phyloP scores from a whole-genome alignment of 345 rosid species.

The Populus simonii region DNA sequence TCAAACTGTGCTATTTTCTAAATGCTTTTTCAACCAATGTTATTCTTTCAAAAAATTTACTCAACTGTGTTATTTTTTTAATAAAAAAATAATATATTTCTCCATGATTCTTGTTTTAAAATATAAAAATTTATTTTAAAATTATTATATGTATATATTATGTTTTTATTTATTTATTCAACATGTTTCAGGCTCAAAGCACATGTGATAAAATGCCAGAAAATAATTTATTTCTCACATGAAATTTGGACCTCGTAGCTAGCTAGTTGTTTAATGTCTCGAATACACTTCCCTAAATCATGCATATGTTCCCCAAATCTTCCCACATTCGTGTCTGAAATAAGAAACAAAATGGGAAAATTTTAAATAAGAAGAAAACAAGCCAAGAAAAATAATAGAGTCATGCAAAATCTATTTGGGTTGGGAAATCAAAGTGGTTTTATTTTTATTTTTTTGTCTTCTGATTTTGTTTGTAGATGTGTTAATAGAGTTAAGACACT shows the following conservation, averaged over 20 bases:
- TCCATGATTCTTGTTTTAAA: no score
- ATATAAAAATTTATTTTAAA: no score
- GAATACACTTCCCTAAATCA: slow-evolving; percentile 4
- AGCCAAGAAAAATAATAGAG: not conserved
- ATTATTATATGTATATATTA: no score
- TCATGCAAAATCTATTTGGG: not conserved
- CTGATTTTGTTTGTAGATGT: not conserved
- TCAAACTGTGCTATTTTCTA: no score
- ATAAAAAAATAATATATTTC: no score
- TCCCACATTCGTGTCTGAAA: slow-evolving; percentile 17
- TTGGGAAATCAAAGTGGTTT: not conserved
- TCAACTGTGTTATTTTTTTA: no score
- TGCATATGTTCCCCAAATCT: slow-evolving; percentile 31
- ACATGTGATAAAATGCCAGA: not conserved
- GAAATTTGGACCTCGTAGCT: no score
- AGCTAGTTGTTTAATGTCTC: not conserved
- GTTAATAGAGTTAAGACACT: not conserved
- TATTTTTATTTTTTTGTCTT: not conserved
- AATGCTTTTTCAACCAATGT: no score
- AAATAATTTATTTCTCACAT: no score
- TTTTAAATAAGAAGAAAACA: slow-evolving; percentile 13
- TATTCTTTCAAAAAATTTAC: no score
- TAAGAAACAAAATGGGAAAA: slow-evolving; percentile 6
- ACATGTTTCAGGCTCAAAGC: not conserved
- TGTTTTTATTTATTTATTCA: no score